phyloP scores from a whole-genome alignment of 108 stramenopile species.

The Cyclotella kingstonii region DNA sequence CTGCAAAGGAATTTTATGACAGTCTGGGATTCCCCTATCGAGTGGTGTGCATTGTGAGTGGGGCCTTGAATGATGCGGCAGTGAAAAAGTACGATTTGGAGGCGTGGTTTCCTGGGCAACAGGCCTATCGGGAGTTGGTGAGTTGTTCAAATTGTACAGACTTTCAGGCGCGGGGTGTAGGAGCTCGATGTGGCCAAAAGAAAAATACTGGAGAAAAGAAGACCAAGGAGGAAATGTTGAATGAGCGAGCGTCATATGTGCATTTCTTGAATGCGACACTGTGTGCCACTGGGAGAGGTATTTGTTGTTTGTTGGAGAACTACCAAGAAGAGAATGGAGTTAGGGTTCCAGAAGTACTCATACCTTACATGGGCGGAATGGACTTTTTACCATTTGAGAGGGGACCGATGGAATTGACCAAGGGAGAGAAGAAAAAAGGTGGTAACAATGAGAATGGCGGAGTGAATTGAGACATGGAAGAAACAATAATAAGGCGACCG shows the following conservation, averaged over 20 bases:
- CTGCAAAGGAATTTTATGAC: slow-evolving; percentile 97
- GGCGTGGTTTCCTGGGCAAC: slow-evolving; percentile 98
- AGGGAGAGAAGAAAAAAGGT: slow-evolving; percentile 63
- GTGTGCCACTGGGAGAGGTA: slow-evolving; percentile 97
- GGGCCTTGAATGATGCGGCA: slow-evolving; percentile 98
- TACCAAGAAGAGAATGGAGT: slow-evolving; percentile 95
- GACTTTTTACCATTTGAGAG: slow-evolving; percentile 97
- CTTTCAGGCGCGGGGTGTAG: slow-evolving; percentile 97
- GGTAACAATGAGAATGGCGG: slow-evolving; percentile 3
- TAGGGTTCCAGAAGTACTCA: slow-evolving; percentile 91
- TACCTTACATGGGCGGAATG: slow-evolving; percentile 98
- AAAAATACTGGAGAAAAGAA: slow-evolving; percentile 69
- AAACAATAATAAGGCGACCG: no score
- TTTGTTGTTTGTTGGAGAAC: slow-evolving; percentile 97
- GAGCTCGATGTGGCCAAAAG: slow-evolving; percentile 89
- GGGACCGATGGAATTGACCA: slow-evolving; percentile 80
- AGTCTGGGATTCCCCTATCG: slow-evolving; percentile 94
- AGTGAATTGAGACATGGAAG: no score
- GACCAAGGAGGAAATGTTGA: slow-evolving; percentile 66
- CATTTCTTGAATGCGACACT: slow-evolving; percentile 99
- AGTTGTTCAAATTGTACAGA: slow-evolving; percentile 99
- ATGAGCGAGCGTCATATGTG: slow-evolving; percentile 76
- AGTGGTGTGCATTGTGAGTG: slow-evolving; percentile 96
- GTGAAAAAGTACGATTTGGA: slow-evolving; percentile 99
- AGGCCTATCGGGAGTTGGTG: slow-evolving; percentile 97